Conservation (phyloP, 1,284 basidiomycete genomes). For the Austropuccinia psidii region DNA sequence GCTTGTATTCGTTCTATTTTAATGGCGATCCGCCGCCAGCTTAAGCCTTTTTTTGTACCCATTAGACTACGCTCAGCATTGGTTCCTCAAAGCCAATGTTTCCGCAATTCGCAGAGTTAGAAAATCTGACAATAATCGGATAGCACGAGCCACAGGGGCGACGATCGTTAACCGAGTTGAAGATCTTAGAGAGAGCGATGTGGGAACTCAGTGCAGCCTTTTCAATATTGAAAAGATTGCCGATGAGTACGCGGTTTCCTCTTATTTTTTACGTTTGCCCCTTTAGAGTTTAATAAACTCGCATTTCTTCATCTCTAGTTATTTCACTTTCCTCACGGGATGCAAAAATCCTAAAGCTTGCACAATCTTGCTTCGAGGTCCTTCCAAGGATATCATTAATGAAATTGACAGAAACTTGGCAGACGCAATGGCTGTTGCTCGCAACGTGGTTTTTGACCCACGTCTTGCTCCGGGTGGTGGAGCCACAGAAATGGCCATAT, state of each 20-base stretch:
- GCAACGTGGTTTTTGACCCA: constrained; percentile 95
- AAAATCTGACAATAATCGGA: constrained; percentile 98
- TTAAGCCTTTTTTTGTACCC: neutral
- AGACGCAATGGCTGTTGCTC: constrained; percentile 93
- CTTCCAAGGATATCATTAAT: constrained; percentile 95
- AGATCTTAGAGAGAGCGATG: constrained; percentile 81
- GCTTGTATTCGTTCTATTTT: constrained; percentile 37
- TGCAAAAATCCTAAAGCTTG: constrained; percentile 93
- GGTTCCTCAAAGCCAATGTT: constrained; percentile 79
- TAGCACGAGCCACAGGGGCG: constrained; percentile 88
- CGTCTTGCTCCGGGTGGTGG: constrained; percentile 85
- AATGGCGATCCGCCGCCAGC: neutral
- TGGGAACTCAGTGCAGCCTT: constrained; percentile 85
- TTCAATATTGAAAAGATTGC: constrained; percentile 97
- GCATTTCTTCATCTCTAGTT: constrained; percentile 53
- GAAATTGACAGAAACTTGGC: constrained; percentile 96
- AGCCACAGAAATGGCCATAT: constrained; percentile 88
- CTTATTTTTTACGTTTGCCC: constrained; percentile 40
- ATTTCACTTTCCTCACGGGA: constrained; percentile 92
- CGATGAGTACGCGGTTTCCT: constrained; percentile 88
- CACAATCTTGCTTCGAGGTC: constrained; percentile 95
- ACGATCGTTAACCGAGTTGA: constrained; percentile 96
- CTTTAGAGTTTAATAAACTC: neutral
- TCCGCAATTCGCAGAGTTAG: constrained; percentile 88
- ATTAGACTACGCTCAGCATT: constrained; percentile 84